Evolutionary conservation across 257 asterid species (phyloP), one percentile per base, ranked within the genome.

Genomic region (Nicotiana tomentosiformis): DNA sequence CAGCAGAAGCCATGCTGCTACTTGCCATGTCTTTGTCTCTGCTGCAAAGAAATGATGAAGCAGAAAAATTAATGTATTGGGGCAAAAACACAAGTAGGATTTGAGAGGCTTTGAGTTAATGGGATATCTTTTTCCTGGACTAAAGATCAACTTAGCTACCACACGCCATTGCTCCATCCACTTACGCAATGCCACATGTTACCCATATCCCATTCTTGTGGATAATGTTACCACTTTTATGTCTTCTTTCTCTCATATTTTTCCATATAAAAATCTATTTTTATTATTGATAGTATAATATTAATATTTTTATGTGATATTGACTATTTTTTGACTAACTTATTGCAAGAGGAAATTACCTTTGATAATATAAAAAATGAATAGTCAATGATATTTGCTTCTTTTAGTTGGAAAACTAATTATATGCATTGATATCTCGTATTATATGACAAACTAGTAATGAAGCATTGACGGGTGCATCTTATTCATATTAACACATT

Each of bases 1-100:
- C 87, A 78, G 84, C 87, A 67, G 92, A 92, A 32, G 97, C 90
- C 87, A 92, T 84, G 89, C 93, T 86, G 90, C 89, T 84, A 33
- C 88, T 91, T 77, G 95, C 93, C 95, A 92, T 91, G 53, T 60
- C 51, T 10, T 51, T 84, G 66, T 23, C n/a, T 66, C 33, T 74
- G 57, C 30, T 35, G 78, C 84, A 77, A 79, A 86, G 78, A 17
- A 76, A 78, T 39, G 77, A 37, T 10, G 77, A 70, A 43, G 33
- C 35, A 61, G 7, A 16, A 65, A 43, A 55, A 32, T 15, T 32
- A 10, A 58, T 37, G 30, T 1, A 26, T 43, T 37, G 43, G 7
- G 16, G 17, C 78, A 53, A 70, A 29, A 4, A 23, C 77, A 62
- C 53, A 61, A 79, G 77, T 64, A 39, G 87, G 82, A 74, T 83